phyloP scores from a whole-genome alignment of 78 protist species.

The Polysphondylium violaceum region DNA sequence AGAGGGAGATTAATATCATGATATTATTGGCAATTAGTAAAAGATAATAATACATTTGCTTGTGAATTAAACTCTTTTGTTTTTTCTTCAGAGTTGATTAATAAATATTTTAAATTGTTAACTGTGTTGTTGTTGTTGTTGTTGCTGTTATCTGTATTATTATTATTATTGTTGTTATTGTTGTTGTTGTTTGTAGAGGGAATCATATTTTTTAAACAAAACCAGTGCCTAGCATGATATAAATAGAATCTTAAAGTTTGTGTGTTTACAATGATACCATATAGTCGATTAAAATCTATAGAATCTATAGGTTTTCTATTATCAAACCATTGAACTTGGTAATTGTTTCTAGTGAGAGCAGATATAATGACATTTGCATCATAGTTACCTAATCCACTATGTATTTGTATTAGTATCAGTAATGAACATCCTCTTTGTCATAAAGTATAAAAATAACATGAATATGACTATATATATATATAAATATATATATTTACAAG shows the following conservation, averaged over 20 bases:
- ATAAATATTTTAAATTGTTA: not conserved
- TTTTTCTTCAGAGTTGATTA: not conserved
- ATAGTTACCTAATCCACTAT: constrained; percentile 67
- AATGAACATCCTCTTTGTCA: too few relatives aligned
- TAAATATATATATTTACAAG: constrained; percentile 7
- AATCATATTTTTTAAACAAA: constrained; percentile 45
- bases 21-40: too few relatives aligned
- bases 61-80: too few relatives aligned
- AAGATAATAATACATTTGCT: too few relatives aligned
- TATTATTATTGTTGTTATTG: not conserved
- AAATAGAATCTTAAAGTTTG: not conserved
- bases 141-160: not conserved
- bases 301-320: constrained; percentile 25
- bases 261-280: constrained; percentile 45
- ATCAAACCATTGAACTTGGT: constrained; percentile 67
- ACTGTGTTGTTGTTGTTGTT: not conserved
- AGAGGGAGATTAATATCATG: too few relatives aligned
- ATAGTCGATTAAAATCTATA: not conserved
- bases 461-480: not conserved
- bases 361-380: constrained; percentile 64
- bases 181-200: not conserved
- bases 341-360: constrained; percentile 15
- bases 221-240: constrained; percentile 61
- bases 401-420: not conserved
- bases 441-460: not conserved